Conservation (phyloP, 164 flowering plant species). For the Dillenia turbinata region DNA sequence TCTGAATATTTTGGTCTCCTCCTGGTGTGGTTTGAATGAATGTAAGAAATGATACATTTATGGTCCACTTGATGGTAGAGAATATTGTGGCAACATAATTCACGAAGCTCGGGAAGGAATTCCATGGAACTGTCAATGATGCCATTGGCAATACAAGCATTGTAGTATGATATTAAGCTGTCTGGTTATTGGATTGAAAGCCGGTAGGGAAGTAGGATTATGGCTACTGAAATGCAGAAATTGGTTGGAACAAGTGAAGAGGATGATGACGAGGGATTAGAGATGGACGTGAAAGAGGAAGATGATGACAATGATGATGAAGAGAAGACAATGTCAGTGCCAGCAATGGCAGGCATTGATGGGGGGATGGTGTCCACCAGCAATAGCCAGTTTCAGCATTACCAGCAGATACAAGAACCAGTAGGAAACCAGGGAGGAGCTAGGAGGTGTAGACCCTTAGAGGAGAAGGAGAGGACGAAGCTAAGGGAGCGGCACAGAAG, state of each 20-base stretch:
- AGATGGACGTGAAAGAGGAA: slow-evolving; percentile 75
- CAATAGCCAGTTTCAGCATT: slow-evolving; percentile 35
- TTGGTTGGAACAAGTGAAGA: slow-evolving; percentile 64
- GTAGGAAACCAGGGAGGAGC: slow-evolving; percentile 37
- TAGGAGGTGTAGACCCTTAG: slow-evolving; percentile 75
- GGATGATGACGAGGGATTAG: slow-evolving; percentile 80
- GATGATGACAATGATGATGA: slow-evolving; percentile 54
- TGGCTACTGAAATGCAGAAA: slow-evolving; percentile 59
- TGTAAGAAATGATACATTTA: no score
- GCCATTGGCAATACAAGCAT: not conserved
- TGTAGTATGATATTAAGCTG: not conserved
- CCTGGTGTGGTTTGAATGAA: no score
- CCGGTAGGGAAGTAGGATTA: slow-evolving; percentile 3
- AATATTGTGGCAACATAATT: not conserved
- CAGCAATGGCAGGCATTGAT: slow-evolving; percentile 29
- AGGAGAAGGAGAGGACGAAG: slow-evolving; percentile 96
- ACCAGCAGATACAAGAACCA: slow-evolving; percentile 43
- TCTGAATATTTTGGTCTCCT: no score
- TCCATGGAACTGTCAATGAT: not conserved
- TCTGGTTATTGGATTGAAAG: not conserved
- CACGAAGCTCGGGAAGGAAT: not conserved
- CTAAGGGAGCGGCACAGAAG: slow-evolving; percentile 84
- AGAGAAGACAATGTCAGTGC: slow-evolving; percentile 25
- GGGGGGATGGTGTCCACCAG: slow-evolving; percentile 23
- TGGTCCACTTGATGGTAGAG: not conserved